Base-by-base conservation (phyloP, 2,329 filamentous ascomycete species). In the Alternaria angustiovoidea region DNA sequence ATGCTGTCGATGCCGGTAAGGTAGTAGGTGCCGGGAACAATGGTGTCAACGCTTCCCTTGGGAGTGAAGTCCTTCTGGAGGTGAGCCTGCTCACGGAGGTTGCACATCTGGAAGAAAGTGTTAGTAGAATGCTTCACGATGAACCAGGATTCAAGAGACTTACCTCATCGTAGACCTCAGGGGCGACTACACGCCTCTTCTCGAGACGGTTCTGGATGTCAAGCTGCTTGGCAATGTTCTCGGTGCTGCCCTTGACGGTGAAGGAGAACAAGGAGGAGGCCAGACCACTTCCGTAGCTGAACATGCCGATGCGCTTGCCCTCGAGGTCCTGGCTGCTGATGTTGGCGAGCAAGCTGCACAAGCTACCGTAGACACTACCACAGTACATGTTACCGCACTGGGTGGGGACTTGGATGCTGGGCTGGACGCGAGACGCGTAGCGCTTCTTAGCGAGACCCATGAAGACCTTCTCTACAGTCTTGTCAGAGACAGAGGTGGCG, bases 351-450 rank as follows among this genome's bases (percentile, higher is more conserved):
- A 85, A 71, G 51, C 81, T 82, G 70, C 79, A 78, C 59, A 85
- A 78, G 65, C 81, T 83, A 59, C 78, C 80, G 76, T 84, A 85
- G 54, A 85, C 82, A 61, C 81, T 83, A 30, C 81, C 83, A 64
- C 80, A 83, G 81, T 85, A 85, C 83, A 85, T 85, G 81, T 85
- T 85, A 56, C 83, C 83, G 77, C 83, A 85, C 78, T 81, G 80
- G 65, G 83, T 85, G 8, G 83, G 83, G 24, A 84, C 80, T 64
- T 83, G 72, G 64, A 84, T 82, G 59, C 79, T 74, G 26, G 83
- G 83, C 76, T 84, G 81, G 41, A 85, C 83, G 61, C 82, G 82
- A 52, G 78, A 61, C 47, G 78, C 79, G 69, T 84, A 84, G 49
- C 82, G 79, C 80, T 84, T 84, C 81, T 84, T 84, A 43, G 82